Base-by-base conservation (phyloP, 371 early-diverging fungal genomes). In the Rhizomucor miehei region DNA sequence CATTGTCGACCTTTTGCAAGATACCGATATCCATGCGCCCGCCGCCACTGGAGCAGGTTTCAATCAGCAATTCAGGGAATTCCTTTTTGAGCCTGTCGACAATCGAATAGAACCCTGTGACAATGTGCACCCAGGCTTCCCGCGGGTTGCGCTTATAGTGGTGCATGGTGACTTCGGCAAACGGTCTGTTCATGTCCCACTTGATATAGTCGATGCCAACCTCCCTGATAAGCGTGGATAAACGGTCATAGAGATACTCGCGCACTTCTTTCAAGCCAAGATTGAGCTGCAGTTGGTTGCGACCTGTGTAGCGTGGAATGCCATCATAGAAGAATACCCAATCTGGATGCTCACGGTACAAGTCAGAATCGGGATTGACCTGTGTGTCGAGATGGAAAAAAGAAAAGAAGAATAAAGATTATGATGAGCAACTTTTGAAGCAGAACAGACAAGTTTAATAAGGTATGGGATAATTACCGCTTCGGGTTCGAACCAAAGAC, bases 401-500 rank as follows among this genome's bases (percentile, higher is more conserved):
- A 10, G 44, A 48, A 34, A 48, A 48, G 17, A 3, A 16, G 24
- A 6, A 4, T 13, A 36, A 25, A 14, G 48, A 21, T 13, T 34
- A 14, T 48, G 13, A 48, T 12, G 13, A 17, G 12, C 16, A 29
- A 3, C 5, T 29, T 5, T 29, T 5, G 29, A 29, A 5, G 41
- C 3, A 41, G 19, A 19, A 41, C 12, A 41, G 20, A 36, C 11
- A 49, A 11, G 5, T 36, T 35, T 17, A 5, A 13, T 12, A 3
- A 1, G 1, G 36, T 36, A 36, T 23, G 34, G 17, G 12, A 24
- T 20, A 54, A 49, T 34, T 39, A 69, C 65, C 67, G 66, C 70
- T 25, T 78, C 79, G 1, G 81, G 81, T 14, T 81, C 80, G 38
- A 81, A 62, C 84, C 84, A 84, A 6, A 84, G 29, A 1, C 84